phyloP scores from a whole-genome alignment of 2,329 filamentous ascomycete genomes.

The Apiospora kogelbergensis region DNA sequence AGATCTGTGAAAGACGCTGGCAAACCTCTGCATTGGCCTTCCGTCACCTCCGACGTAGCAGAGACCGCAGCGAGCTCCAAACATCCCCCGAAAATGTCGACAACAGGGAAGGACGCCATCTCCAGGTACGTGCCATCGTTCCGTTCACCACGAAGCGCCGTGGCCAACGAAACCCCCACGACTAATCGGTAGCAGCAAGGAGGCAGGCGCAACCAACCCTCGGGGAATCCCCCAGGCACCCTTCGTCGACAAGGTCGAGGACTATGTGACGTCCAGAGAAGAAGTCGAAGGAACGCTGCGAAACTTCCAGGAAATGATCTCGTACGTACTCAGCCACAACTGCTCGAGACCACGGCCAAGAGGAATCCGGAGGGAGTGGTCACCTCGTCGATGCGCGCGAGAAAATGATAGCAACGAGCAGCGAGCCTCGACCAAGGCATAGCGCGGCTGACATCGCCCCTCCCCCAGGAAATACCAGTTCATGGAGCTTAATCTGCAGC shows the following conservation, averaged over 20 bases:
- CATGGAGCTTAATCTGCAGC: conserved; percentile 93
- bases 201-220: conserved; percentile 66
- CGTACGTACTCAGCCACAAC: conserved; percentile 52
- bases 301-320: conserved; percentile 91
- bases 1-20: background rate
- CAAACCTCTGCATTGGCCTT: background rate
- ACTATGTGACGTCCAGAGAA: conserved; percentile 76
- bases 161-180: conserved; percentile 8
- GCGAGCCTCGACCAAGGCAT: background rate
- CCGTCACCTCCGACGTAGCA: background rate
- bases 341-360: background rate
- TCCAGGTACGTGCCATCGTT: background rate
- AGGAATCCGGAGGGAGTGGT: background rate
- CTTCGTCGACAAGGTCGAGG: conserved; percentile 85
- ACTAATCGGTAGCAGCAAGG: conserved; percentile 38
- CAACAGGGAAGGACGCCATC: conserved; percentile 10
- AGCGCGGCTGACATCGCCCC: conserved; percentile 3
- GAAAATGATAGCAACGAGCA: conserved; percentile 16
- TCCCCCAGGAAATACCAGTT: conserved; percentile 93
- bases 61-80: background rate
- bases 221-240: conserved; percentile 81
- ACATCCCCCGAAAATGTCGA: background rate
- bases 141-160: background rate
- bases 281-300: conserved; percentile 80
- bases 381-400: background rate